Conservation (phyloP, 2,329 filamentous ascomycete species). For the Lachnellula cervina region DNA sequence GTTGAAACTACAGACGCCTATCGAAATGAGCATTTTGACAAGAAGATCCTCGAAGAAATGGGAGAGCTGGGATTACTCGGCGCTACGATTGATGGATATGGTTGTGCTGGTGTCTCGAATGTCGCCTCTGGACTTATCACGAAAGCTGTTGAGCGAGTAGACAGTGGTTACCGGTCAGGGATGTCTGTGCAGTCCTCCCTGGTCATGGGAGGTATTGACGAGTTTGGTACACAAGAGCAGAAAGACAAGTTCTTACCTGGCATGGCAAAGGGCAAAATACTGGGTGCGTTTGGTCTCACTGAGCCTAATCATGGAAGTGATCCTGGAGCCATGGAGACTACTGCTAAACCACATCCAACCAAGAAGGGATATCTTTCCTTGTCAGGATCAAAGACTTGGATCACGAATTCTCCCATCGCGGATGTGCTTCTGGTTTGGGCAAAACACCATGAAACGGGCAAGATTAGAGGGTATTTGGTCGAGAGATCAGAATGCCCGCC, state of each 20-base stretch:
- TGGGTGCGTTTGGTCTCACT: constrained; percentile 85
- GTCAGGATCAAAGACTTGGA: constrained; percentile 88
- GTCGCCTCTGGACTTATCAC: constrained; percentile 89
- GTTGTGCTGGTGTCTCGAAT: constrained; percentile 80
- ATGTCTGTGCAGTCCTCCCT: constrained; percentile 92
- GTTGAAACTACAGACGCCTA: constrained; percentile 62
- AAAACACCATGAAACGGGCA: constrained; percentile 83
- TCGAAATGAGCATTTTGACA: constrained; percentile 80
- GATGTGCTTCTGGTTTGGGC: constrained; percentile 88
- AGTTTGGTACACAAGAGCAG: constrained; percentile 80
- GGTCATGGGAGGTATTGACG: constrained; percentile 88
- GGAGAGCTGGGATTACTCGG: constrained; percentile 85
- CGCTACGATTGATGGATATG: constrained; percentile 81
- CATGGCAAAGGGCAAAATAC: constrained; percentile 75
- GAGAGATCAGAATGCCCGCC: constrained; percentile 80
- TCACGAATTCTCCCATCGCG: constrained; percentile 87
- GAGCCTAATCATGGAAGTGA: constrained; percentile 93
- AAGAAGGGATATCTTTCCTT: constrained; percentile 78
- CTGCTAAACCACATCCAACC: constrained; percentile 75
- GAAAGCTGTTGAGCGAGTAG: constrained; percentile 82
- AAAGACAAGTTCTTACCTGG: constrained; percentile 78
- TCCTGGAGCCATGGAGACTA: constrained; percentile 84
- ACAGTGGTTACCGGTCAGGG: constrained; percentile 85
- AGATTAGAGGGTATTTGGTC: constrained; percentile 89
- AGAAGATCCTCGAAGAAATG: constrained; percentile 84